phyloP scores from a whole-genome alignment of 75 land plant species.

The Sequoia sempervirens region DNA sequence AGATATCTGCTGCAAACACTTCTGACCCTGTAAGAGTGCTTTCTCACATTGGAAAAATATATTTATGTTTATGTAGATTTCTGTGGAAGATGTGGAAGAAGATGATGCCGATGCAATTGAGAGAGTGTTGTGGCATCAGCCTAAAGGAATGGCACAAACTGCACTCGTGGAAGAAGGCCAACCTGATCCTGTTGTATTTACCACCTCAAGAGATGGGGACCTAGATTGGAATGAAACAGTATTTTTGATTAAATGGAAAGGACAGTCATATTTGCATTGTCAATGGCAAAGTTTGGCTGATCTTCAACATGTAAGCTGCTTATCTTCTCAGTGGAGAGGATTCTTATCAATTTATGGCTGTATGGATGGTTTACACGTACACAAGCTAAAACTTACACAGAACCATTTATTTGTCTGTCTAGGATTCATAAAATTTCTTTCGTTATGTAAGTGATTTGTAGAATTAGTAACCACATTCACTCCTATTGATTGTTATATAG shows the following conservation, averaged over 20 bases:
- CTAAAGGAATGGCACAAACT: conserved; percentile 75
- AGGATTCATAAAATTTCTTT: neutral
- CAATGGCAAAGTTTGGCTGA: conserved; percentile 89
- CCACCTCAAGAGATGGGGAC: conserved; percentile 56
- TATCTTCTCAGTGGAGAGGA: neutral
- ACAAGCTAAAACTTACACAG: neutral
- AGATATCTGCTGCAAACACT: neutral
- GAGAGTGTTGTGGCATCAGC: conserved; percentile 95
- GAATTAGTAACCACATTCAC: neutral
- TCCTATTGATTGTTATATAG: conserved; percentile 31
- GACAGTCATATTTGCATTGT: conserved; percentile 96
- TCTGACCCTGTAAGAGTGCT: neutral
- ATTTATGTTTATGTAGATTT: neutral
- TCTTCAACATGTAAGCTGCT: conserved; percentile 67
- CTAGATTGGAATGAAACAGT: conserved; percentile 88
- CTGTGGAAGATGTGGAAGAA: conserved; percentile 71
- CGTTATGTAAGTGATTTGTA: neutral
- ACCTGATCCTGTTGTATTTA: conserved; percentile 52
- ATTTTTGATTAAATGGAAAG: conserved; percentile 97
- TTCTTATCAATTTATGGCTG: neutral
- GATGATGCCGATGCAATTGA: conserved; percentile 94
- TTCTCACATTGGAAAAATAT: neutral
- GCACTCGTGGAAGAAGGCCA: conserved; percentile 53
- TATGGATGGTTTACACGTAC: neutral
- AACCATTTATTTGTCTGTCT: neutral